Evolutionary conservation across 306 rosid species (phyloP).

Genomic region (Lithocarpus polystachyus): DNA sequence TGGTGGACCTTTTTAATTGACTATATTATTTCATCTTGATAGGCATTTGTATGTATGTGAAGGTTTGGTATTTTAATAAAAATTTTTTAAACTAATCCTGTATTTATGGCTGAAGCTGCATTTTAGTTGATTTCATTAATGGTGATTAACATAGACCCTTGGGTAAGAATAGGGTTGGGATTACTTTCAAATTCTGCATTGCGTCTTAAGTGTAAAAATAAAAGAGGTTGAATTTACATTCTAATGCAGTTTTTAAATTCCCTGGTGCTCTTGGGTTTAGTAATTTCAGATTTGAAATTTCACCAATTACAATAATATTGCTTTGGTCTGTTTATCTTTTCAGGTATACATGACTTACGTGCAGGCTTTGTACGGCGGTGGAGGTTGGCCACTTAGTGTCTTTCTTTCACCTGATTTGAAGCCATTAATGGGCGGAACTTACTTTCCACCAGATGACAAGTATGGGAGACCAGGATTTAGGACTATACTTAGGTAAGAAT

Average conservation of each 20-base stretch:
- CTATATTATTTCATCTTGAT: not conserved
- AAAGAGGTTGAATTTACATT: not conserved
- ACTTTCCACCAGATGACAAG: slow-evolving; percentile 90
- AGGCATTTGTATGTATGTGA: not conserved
- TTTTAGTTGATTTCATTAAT: not conserved
- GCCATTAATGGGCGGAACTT: slow-evolving; percentile 98
- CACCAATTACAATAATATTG: slow-evolving; percentile 5
- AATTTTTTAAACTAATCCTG: not conserved
- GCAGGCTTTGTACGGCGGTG: slow-evolving; percentile 95
- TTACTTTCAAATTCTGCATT: not conserved
- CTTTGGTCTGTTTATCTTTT: slow-evolving; percentile 21
- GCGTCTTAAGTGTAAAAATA: not conserved
- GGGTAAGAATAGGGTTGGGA: not conserved
- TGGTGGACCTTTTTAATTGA: not conserved
- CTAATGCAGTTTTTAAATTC: not conserved
- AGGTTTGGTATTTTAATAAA: not conserved
- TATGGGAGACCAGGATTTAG: slow-evolving; percentile 86
- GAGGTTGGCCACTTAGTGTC: slow-evolving; percentile 94
- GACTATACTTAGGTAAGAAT: slow-evolving; percentile 78
- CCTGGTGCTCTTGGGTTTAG: not conserved
- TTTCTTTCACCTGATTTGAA: slow-evolving; percentile 93
- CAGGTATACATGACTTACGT: slow-evolving; percentile 98
- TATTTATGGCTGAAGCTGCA: not conserved
- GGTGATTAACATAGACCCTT: not conserved
- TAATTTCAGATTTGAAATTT: not conserved